These are phyloP conservation scores for Lasiosphaeria ovina DNA, from an alignment of 495 filamentous ascomycete species.

Conservation along the genomic window DNA sequence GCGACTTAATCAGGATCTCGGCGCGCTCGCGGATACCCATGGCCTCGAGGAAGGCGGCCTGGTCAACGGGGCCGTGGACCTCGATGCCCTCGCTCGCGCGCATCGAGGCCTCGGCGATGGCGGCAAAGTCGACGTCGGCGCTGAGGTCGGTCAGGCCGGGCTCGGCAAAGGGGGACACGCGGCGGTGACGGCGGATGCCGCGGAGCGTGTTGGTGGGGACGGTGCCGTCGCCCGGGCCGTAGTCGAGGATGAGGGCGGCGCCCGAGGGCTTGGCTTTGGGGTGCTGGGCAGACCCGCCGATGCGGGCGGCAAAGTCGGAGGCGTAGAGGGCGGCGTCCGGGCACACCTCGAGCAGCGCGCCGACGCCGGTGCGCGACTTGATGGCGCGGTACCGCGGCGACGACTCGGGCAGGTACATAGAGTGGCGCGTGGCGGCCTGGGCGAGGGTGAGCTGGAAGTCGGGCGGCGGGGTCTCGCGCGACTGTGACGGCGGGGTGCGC, in stretches of 20 bases:
- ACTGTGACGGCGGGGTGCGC: constrained; percentile 53
- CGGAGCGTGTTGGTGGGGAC: constrained; percentile 85
- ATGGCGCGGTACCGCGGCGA: constrained; percentile 78
- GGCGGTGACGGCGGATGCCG: constrained; percentile 73
- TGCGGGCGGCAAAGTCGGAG: constrained; percentile 74
- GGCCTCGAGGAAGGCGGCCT: constrained; percentile 70
- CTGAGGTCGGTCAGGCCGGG: constrained; percentile 83
- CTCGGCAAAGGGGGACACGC: constrained; percentile 69
- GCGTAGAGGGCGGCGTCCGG: constrained; percentile 78
- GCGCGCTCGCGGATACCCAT: constrained; percentile 83
- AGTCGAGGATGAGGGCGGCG: constrained; percentile 90
- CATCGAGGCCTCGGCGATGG: constrained; percentile 76
- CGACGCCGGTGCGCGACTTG: constrained; percentile 54
- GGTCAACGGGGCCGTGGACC: constrained; percentile 88
- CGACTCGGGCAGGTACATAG: constrained; percentile 78
- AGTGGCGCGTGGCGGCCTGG: constrained; percentile 72
- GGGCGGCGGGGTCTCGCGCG: constrained; percentile 50
- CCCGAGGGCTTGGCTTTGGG: constrained; percentile 67
- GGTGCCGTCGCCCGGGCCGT: constrained; percentile 69
- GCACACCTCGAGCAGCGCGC: constrained; percentile 78
- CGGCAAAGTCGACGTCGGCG: constrained; percentile 89
- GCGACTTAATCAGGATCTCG: constrained; percentile 57
- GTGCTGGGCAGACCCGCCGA: constrained; percentile 62
- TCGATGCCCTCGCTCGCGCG: constrained; percentile 74
- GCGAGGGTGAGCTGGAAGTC: constrained; percentile 85